Conservation (phyloP, 352 stramenopile species). For the Globisporangium uncinulatum region DNA sequence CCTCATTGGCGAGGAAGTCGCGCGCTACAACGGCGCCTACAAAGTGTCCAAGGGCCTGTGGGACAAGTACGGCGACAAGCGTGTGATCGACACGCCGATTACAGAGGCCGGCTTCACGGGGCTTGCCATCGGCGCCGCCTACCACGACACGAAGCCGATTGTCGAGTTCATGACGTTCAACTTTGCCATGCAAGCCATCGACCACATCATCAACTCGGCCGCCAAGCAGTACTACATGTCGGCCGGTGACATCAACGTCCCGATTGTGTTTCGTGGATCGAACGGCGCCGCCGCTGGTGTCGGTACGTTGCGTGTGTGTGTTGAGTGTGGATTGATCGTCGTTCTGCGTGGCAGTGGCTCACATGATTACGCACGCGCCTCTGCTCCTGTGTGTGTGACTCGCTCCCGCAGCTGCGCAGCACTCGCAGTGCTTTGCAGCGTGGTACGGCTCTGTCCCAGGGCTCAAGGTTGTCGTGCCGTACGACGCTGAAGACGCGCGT, state of each 20-base stretch:
- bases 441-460: slow-evolving; percentile 98
- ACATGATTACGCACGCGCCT: background rate
- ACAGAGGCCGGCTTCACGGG: slow-evolving; percentile 96
- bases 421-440: slow-evolving; percentile 99
- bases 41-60: slow-evolving; percentile 98
- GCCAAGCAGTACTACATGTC: slow-evolving; percentile 99
- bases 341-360: background rate
- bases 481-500: slow-evolving; percentile 97
- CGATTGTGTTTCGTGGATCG: slow-evolving; percentile 99
- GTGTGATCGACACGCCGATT: slow-evolving; percentile 99
- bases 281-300: slow-evolving; percentile 98
- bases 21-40: slow-evolving; percentile 99
- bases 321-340: background rate
- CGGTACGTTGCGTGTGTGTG: slow-evolving; percentile 38
- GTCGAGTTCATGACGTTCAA: slow-evolving; percentile 99
- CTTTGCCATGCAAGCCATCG: slow-evolving; percentile 99
- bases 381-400: background rate
- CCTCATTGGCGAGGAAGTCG: slow-evolving; percentile 97
- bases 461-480: slow-evolving; percentile 97
- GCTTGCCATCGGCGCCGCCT: slow-evolving; percentile 92
- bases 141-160: slow-evolving; percentile 97
- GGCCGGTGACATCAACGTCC: slow-evolving; percentile 95
- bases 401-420: slow-evolving; percentile 85
- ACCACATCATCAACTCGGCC: slow-evolving; percentile 99
- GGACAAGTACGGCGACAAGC: slow-evolving; percentile 98